Percentiles rank a stretch among this genome's conserved stretches.
Conservation (phyloP, 768 basidiomycete genomes). For the Clitopilus passeckerianus region DNA sequence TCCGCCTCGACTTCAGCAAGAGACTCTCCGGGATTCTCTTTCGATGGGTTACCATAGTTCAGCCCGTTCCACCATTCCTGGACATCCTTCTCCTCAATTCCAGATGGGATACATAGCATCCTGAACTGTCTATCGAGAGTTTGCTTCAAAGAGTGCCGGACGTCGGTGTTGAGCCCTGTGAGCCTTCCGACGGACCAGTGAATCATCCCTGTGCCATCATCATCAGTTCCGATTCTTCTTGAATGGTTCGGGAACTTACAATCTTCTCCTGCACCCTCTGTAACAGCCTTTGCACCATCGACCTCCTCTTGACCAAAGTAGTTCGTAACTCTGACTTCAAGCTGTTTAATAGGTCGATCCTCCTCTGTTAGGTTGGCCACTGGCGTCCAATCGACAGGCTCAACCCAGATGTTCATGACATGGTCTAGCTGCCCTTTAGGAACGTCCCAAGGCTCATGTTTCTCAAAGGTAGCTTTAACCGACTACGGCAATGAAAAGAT, state of each 20-base stretch:
- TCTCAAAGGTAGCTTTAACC: constrained; percentile 59
- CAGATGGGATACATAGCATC: constrained; percentile 44
- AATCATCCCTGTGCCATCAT: constrained; percentile 44
- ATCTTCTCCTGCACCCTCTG: constrained; percentile 11
- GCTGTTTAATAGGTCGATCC: constrained; percentile 46
- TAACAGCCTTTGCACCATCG: constrained; percentile 31
- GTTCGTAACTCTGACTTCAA: constrained; percentile 43
- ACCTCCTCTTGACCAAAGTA: constrained; percentile 33
- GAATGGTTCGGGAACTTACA: constrained; percentile 20
- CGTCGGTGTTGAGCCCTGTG: constrained; percentile 20
- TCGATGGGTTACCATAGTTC: constrained; percentile 30
- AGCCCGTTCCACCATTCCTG: constrained; percentile 39
- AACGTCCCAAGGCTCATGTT: constrained; percentile 30
- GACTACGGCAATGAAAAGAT: constrained; percentile 28
- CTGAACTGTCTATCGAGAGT: constrained; percentile 40
- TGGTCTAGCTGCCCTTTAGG: neutral
- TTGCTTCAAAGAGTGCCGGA: constrained; percentile 27
- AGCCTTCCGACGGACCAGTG: constrained; percentile 51
- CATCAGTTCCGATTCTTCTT: neutral
- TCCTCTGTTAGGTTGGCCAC: constrained; percentile 17
- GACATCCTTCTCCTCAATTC: constrained; percentile 36
- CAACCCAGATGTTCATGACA: constrained; percentile 58
- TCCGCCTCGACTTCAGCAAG: neutral
- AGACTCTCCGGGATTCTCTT: neutral
- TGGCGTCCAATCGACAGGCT: constrained; percentile 49